phyloP scores from a whole-genome alignment of 768 basidiomycete species.

The Daedalea quercina region DNA sequence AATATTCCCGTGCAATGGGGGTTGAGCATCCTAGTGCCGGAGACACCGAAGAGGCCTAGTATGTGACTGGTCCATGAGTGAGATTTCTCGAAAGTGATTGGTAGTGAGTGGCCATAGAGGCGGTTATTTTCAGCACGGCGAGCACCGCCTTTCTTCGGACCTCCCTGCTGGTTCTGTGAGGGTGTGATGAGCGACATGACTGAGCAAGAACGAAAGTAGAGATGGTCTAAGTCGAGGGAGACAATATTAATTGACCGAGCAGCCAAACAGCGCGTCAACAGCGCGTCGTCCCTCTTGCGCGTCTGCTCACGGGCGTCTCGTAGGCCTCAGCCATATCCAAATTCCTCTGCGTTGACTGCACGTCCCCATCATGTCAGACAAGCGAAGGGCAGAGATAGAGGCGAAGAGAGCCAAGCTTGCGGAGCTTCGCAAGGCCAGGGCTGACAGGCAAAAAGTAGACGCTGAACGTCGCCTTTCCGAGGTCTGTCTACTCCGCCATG shows the following conservation, averaged over 20 bases:
- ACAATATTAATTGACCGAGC: neutral
- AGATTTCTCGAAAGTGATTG: conserved; percentile 41
- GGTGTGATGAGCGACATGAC: conserved; percentile 45
- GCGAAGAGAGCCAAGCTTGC: conserved; percentile 85
- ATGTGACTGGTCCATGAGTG: conserved; percentile 19
- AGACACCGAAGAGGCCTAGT: conserved; percentile 42
- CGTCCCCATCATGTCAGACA: conserved; percentile 55
- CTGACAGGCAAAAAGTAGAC: conserved; percentile 56
- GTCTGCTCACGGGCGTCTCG: too few relatives aligned
- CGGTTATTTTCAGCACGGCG: conserved; percentile 57
- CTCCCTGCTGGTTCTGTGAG: conserved; percentile 10
- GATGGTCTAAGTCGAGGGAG: neutral
- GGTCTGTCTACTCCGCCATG: neutral
- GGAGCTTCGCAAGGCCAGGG: conserved; percentile 73
- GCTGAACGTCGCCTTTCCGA: conserved; percentile 27
- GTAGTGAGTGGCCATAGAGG: conserved; percentile 69
- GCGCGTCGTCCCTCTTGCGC: conserved; percentile 7
- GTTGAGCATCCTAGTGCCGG: conserved; percentile 52
- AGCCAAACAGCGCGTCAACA: conserved; percentile 18
- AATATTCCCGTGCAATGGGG: conserved; percentile 74
- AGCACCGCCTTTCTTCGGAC: conserved; percentile 41
- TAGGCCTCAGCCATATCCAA: too few relatives aligned
- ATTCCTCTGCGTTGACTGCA: too few relatives aligned
- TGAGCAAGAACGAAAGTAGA: neutral
- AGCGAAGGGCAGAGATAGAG: conserved; percentile 82